A percentile compares a stretch with the other conserved stretches of the same genome.
phyloP scores from a whole-genome alignment of 257 asterid genomes.

The Nicotiana undulata region DNA sequence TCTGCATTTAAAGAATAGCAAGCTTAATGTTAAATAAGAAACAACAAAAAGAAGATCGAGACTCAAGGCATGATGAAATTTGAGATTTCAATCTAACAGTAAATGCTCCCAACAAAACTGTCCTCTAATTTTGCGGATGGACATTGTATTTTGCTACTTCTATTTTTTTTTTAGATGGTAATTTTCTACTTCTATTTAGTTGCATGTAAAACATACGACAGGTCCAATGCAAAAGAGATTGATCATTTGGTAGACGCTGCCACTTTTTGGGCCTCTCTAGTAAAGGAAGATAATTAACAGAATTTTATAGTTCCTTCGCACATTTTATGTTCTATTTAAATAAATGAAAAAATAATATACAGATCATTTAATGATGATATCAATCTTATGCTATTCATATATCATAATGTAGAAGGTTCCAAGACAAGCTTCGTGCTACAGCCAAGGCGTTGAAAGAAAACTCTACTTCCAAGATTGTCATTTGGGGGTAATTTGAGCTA shows the following conservation, averaged over 20 bases:
- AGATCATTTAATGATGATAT: not conserved
- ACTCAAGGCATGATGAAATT: not conserved
- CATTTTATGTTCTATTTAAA: not conserved
- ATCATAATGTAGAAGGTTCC: not conserved
- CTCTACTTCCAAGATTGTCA: not conserved
- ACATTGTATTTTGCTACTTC: not conserved
- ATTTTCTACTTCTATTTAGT: not conserved
- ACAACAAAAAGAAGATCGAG: not conserved
- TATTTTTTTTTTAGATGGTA: no score
- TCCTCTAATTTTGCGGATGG: not conserved
- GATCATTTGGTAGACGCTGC: not conserved
- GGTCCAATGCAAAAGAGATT: not conserved
- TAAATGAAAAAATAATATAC: not conserved
- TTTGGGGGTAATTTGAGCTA: not conserved
- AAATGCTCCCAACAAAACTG: not conserved
- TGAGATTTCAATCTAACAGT: not conserved
- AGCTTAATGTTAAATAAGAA: not conserved
- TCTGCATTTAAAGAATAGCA: constrained; percentile 28
- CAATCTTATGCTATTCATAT: not conserved
- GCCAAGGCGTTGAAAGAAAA: not conserved
- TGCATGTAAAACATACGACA: not conserved
- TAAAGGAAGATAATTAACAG: not conserved
- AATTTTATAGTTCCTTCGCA: not conserved
- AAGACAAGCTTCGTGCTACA: not conserved
- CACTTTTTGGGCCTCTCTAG: not conserved